Base-by-base conservation (phyloP, 768 basidiomycete genomes). In the Naganishia randhawae region DNA sequence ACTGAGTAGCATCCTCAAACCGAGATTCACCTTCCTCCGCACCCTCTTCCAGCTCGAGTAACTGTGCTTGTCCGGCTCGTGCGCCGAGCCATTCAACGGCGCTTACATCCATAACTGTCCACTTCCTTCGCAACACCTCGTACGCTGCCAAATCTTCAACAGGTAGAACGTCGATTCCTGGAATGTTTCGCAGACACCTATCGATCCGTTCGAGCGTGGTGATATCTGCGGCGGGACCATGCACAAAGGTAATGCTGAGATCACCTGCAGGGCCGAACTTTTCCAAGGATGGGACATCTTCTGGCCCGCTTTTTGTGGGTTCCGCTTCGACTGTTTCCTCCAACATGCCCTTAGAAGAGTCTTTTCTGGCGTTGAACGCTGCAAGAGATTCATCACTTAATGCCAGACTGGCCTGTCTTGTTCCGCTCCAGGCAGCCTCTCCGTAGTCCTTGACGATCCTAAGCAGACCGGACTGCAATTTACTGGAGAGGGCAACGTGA, bases 401-500 rank as follows among this genome's bases (percentile, higher is more conserved):
- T 85, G 87, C 90, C 89, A 90, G 61, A 85, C 84, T 71, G 91
- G 80, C 71, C 83, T 84, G 66, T 85, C 84, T 72, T 6, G 77
- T 77, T 1, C 72, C 73, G 39, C 54, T 57, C 77, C 77, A 80
- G 45, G 62, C 51, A 16, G 69, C 77, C 63, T 77, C 75, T 37
- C 72, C 73, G 9, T 78, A 68, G 45, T 74, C 68, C n/a, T 75
- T 39, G 74, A 95, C 88, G 63, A 97, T 84, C 54, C 89, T 87
- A 16, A 99, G 82, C 50, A 84, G 81, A 48, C 85, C 84, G 70
- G 91, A 88, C 73, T 85, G 85, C 76, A 95, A 82, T 79, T 92
- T 92, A 50, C 86, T 84, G 72, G 91, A 92, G 51, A 98, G 80
- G 2, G 91, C 93, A 61, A 93, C 88, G 25, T 90, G 85, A 86